Conservation (phyloP, 371 early-diverging fungal genomes). For the Mortierella polycephala region DNA sequence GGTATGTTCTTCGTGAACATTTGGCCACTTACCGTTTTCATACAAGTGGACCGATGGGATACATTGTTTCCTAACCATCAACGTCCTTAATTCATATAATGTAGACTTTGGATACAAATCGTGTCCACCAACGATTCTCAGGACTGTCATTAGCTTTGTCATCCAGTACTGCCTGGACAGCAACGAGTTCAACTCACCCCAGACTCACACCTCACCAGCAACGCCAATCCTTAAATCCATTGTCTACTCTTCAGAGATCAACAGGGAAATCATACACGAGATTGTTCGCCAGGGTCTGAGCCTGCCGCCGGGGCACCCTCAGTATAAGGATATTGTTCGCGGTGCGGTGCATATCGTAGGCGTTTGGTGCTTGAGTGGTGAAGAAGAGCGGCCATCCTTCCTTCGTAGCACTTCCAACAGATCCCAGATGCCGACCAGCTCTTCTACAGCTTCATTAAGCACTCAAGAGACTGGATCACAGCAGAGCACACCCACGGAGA, state of each 20-base stretch:
- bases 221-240: constrained; percentile 76
- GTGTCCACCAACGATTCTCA: constrained; percentile 81
- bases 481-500: constrained; percentile 14
- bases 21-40: too few species aligned
- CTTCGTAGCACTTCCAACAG: constrained; percentile 60
- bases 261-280: constrained; percentile 82
- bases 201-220: constrained; percentile 66
- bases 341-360: constrained; percentile 79
- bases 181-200: constrained; percentile 58
- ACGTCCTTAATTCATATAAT: neutral
- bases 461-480: constrained; percentile 37
- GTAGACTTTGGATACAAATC: constrained; percentile 66
- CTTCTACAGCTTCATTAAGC: constrained; percentile 31
- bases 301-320: constrained; percentile 63
- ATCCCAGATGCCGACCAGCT: constrained; percentile 25
- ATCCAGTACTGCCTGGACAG: constrained; percentile 71
- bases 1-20: constrained; percentile 30
- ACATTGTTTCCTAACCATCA: too few species aligned
- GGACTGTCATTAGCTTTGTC: constrained; percentile 73
- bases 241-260: constrained; percentile 71
- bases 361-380: constrained; percentile 74
- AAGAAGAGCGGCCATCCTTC: constrained; percentile 75
- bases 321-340: constrained; percentile 73
- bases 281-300: constrained; percentile 75
- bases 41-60: too few species aligned